Base-by-base conservation (phyloP, 352 stramenopile genomes). In the Phytopythium chamaehyphon region DNA sequence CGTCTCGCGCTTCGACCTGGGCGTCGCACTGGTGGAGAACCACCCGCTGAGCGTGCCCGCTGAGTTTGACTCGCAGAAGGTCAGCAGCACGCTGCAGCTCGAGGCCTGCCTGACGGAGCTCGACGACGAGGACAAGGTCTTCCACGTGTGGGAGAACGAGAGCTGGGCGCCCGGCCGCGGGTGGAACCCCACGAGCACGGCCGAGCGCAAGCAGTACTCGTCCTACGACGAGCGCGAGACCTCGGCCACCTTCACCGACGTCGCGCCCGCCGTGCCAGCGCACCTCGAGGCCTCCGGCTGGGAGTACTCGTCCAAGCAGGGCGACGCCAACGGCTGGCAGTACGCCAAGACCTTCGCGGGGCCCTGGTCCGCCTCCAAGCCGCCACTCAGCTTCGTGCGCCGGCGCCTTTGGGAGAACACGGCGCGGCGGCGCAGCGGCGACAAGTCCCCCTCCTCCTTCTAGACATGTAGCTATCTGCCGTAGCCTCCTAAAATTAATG, bases 321-420 rank as follows among this genome's bases (percentile, higher is more conserved):
- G 76, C 36, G 78, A 83, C 37, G 42, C 56, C 15, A 58, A 83
- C 36, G 81, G 81, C 8, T 91, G 81, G 81, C 60, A 71, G 16
- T 89, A 91, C 54, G 81, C 76, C 35, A 72, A 69, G 45, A 77
- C 73, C 18, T 89, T 84, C 45, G 46, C 67, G 1, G 76, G 78
- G 0, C 81, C 81, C 11, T 90, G 80, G 64, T 66, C 74, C 11
- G 57, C 71, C 10, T 77, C 62, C 16, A 84, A 81, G 50, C 67
- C 65, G 36, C 49, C 67, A 3, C 65, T 80, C 39, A 76, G 64
- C 61, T 83, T 86, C 46, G 78, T 86, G 23, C 66, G 81, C 45
- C 81, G 81, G 15, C 78, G 82, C 2, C 26, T 87, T 33, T 92
- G 78, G 78, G 74, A 90, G 47, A 89, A 88, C 60, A 77, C 68